Percentiles rank a stretch among this genome's conserved stretches.
These are phyloP conservation scores for Nidularia sp. DNA, from an alignment of 768 basidiomycete species.

Conservation along the genomic window DNA sequence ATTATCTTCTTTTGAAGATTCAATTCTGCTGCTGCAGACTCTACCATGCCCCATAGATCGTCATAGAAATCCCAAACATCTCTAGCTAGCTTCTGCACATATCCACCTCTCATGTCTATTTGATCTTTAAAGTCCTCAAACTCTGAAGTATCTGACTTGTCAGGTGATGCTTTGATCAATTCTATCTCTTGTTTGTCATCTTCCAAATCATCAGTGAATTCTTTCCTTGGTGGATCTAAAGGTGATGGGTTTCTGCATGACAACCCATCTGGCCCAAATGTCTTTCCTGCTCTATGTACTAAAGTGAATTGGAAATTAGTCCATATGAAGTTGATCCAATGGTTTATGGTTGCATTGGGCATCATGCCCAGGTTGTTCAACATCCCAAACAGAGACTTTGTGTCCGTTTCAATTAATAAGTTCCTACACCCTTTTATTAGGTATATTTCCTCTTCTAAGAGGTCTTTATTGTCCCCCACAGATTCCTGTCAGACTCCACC, in stretches of 20 bases:
- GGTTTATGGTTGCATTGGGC: slow-evolving; percentile 27
- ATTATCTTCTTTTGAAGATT: not conserved
- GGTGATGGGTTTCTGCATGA: slow-evolving; percentile 13
- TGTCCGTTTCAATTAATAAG: slow-evolving; percentile 26
- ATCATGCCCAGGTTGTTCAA: slow-evolving; percentile 25
- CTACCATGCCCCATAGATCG: not conserved
- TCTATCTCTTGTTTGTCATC: not conserved
- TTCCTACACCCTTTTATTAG: slow-evolving; percentile 18
- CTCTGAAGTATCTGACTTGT: not conserved
- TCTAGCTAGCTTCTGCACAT: not conserved
- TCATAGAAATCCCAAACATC: not conserved
- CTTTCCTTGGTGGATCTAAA: slow-evolving; percentile 6
- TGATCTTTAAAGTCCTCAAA: slow-evolving; percentile 7
- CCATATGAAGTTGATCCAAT: slow-evolving; percentile 28
- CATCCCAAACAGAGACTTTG: slow-evolving; percentile 27
- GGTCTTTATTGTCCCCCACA: too few relatives aligned
- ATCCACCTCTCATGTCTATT: slow-evolving; percentile 6
- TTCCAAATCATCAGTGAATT: not conserved
- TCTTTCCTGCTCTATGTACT: slow-evolving; percentile 19
- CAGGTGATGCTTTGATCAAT: not conserved
- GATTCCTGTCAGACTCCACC: too few relatives aligned
- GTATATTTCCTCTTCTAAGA: slow-evolving; percentile 10
- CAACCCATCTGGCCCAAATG: slow-evolving; percentile 25
- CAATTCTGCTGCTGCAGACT: not conserved
- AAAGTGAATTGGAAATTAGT: slow-evolving; percentile 25